Conservation (phyloP, 2,329 filamentous ascomycete species). For the Pyrenochaeta sp. region DNA sequence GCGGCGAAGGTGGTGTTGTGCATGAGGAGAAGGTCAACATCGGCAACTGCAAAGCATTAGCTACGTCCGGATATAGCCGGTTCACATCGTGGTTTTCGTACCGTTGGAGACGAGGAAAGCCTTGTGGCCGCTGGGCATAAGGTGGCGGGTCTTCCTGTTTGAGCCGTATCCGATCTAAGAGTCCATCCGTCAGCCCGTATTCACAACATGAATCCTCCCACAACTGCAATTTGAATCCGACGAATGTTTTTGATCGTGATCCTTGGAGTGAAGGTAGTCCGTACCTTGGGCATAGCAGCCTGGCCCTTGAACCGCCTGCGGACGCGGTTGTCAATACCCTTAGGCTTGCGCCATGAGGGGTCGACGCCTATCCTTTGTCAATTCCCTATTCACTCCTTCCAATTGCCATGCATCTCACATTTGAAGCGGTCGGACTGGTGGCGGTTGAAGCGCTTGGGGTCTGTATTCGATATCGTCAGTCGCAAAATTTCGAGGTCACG, state of each 20-base stretch:
- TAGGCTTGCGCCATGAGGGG: slow-evolving; percentile 97
- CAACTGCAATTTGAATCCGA: not conserved
- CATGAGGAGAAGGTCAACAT: slow-evolving; percentile 98
- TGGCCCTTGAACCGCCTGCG: slow-evolving; percentile 97
- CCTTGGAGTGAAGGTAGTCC: slow-evolving; percentile 44
- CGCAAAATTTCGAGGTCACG: slow-evolving; percentile 34
- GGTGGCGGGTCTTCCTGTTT: slow-evolving; percentile 99
- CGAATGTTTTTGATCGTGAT: not conserved
- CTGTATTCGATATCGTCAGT: slow-evolving; percentile 60
- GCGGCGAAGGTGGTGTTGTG: slow-evolving; percentile 99
- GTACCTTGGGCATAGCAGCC: slow-evolving; percentile 97
- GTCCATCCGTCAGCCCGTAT: slow-evolving; percentile 40
- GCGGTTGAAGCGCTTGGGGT: slow-evolving; percentile 93
- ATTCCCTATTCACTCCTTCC: slow-evolving; percentile 18
- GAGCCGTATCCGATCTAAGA: slow-evolving; percentile 94
- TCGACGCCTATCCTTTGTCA: slow-evolving; percentile 64
- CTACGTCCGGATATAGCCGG: not conserved
- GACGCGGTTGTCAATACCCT: slow-evolving; percentile 99
- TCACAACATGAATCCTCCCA: slow-evolving; percentile 5
- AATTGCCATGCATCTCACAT: slow-evolving; percentile 58
- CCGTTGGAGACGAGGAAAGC: slow-evolving; percentile 98
- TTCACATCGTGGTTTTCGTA: slow-evolving; percentile 22
- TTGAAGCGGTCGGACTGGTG: slow-evolving; percentile 98
- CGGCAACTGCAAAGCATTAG: slow-evolving; percentile 63
- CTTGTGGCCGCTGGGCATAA: slow-evolving; percentile 99